Conservation (phyloP, 768 basidiomycete genomes). For the Panus rudis region DNA sequence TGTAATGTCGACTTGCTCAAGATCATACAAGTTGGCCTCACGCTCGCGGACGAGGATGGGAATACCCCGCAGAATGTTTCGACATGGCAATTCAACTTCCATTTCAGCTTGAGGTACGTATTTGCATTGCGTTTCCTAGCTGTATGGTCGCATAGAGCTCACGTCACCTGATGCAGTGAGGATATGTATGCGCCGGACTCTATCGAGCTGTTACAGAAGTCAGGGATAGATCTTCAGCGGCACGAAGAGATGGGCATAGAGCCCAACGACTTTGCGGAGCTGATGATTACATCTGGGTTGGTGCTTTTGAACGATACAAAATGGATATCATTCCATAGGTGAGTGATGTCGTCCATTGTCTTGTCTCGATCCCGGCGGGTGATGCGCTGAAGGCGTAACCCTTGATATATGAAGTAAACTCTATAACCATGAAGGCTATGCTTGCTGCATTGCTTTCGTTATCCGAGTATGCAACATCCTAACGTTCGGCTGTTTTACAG, state of each 20-base stretch:
- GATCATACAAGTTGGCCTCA: conserved; percentile 96
- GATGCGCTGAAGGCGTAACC: too few relatives aligned
- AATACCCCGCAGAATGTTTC: conserved; percentile 84
- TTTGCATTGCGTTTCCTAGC: conserved; percentile 1
- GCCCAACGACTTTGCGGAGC: conserved; percentile 92
- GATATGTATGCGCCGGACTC: conserved; percentile 99
- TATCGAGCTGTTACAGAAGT: conserved; percentile 88
- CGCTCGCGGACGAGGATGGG: conserved; percentile 90
- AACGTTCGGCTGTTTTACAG: conserved; percentile 33
- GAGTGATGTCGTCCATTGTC: conserved; percentile 24
- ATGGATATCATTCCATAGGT: conserved; percentile 99
- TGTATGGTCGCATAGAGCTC: conserved; percentile 9
- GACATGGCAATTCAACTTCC: conserved; percentile 99
- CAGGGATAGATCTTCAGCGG: conserved; percentile 92
- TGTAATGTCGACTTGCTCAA: conserved; percentile 98
- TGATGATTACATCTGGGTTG: conserved; percentile 93
- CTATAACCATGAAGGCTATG: too few relatives aligned
- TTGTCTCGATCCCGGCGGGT: too few relatives aligned
- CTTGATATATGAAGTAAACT: too few relatives aligned
- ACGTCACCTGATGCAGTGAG: conserved; percentile 46
- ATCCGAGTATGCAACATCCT: neutral
- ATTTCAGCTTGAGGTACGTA: conserved; percentile 79
- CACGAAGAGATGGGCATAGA: conserved; percentile 89
- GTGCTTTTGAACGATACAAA: conserved; percentile 83
- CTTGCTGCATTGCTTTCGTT: conserved; percentile 2